Evolutionary conservation across 306 rosid genomes (phyloP), one percentile per base, ranked within the genome.

Genomic region (Prunus dulcis): DNA sequence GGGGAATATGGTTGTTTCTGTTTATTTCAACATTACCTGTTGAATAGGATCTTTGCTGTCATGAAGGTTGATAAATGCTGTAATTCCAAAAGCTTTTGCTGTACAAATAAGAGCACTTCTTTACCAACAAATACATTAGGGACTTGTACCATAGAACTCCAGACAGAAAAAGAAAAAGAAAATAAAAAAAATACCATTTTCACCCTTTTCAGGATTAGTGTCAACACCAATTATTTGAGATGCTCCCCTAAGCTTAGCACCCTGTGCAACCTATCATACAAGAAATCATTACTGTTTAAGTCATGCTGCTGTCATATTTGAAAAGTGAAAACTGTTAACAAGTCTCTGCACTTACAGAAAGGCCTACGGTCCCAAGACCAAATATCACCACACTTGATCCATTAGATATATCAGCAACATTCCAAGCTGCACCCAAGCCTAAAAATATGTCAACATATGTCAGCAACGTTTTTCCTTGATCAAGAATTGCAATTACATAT

Each of bases 311-410:
- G 14, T 67, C 69, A 30, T 62, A 25, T 71, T 41, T 69, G 63
- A 67, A 62, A 60, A 64, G 74, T 71, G 72, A 50, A 78, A 64
- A 30, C 13, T 55, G 14, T 67, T 60, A 57, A 51, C 15, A 47
- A 72, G 75, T 72, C 63, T 49, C 8, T 63, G 75, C 47, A 84
- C 98, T 86, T 80, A 94, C 97, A 73, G 98, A 91, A 69, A 94
- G 97, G 83, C 96, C 98, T 72, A 94, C 93, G 46, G 98, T 92
- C 84, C 98, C 98, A 52, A 92, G 97, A 79, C 98, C 98, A 82
- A 89, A 95, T 81, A 95, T 89, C 75, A 87, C 98, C 78, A 95
- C 98, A 25, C 92, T 88, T 72, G 97, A 92, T 77, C 97, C 98
- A 83, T 88, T 73, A 18, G 93, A 69, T 74, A 94, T 87, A 84